phyloP scores from a whole-genome alignment of 169 alveolate genomes.

The Eimeria brunetti region DNA sequence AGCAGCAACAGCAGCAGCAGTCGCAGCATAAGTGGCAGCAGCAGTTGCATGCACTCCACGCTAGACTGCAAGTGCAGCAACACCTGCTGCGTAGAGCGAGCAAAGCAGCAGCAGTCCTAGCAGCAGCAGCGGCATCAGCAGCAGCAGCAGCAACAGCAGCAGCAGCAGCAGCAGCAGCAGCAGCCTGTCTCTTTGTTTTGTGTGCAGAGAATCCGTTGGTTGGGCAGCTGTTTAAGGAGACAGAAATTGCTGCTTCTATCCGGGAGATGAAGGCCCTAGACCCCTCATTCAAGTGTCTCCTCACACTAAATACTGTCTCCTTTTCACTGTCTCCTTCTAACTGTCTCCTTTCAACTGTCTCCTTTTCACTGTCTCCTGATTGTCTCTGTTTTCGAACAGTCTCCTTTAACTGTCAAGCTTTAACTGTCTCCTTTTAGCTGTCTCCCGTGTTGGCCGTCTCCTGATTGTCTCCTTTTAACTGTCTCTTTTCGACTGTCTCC shows the following conservation, averaged over 20 bases:
- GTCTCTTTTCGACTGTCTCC: not conserved
- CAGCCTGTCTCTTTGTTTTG: not conserved
- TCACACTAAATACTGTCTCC: too few relatives aligned
- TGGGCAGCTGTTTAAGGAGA: slow-evolving; percentile 91
- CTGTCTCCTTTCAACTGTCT: too few relatives aligned
- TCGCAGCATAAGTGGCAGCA: slow-evolving; percentile 8
- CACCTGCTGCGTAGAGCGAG: not conserved
- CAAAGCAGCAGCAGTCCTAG: slow-evolving; percentile 22
- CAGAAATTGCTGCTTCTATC: slow-evolving; percentile 91
- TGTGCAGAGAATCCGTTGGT: slow-evolving; percentile 86
- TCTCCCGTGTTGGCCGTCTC: too few relatives aligned
- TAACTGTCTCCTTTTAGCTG: too few relatives aligned
- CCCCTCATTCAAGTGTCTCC: slow-evolving; percentile 86
- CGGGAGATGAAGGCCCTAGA: slow-evolving; percentile 93
- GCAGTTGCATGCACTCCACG: slow-evolving; percentile 5
- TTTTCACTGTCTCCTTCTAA: too few relatives aligned
- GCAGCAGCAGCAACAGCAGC: slow-evolving; percentile 30
- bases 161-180: slow-evolving; percentile 32
- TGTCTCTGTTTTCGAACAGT: not conserved
- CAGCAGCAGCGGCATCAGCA: slow-evolving; percentile 9
- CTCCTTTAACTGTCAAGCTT: too few relatives aligned
- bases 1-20: slow-evolving; percentile 14
- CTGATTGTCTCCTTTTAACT: too few relatives aligned
- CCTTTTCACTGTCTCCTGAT: too few relatives aligned
- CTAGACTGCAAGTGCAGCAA: too few relatives aligned